Conservation (phyloP, 805 yeast genomes). For the Metschnikowia amazonensis region DNA sequence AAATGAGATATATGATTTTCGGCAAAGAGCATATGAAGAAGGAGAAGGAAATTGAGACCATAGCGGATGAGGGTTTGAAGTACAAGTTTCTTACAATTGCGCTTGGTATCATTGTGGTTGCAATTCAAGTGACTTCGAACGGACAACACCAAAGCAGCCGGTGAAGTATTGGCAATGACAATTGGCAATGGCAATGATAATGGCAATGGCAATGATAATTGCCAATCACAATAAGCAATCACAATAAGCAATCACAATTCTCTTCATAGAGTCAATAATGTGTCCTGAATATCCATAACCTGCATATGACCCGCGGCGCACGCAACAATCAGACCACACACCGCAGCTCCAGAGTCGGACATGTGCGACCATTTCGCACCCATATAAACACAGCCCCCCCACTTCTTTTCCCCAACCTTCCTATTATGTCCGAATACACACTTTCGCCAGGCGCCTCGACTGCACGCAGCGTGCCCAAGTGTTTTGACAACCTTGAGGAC, state of each 20-base stretch:
- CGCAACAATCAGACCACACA: conserved; percentile 6
- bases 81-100: conserved; percentile 42
- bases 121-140: conserved; percentile 33
- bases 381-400: neutral
- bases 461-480: neutral
- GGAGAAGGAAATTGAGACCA: conserved; percentile 19
- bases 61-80: conserved; percentile 39
- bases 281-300: too few relatives aligned
- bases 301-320: too few relatives aligned
- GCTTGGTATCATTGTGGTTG: conserved; percentile 39
- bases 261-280: too few relatives aligned
- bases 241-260: too few relatives aligned
- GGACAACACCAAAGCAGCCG: conserved; percentile 14
- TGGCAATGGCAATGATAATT: too few relatives aligned
- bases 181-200: too few relatives aligned
- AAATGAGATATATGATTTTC: conserved; percentile 32
- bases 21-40: conserved; percentile 24
- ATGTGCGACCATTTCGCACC: conserved; percentile 4
- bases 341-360: conserved; percentile 6
- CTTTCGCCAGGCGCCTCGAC: neutral
- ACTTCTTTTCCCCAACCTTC: neutral
- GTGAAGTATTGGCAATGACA: neutral
- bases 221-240: too few relatives aligned
- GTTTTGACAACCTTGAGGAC: conserved; percentile 1
- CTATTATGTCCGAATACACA: neutral